Base-by-base conservation (phyloP, 306 rosid genomes). In the Vigna angularis region DNA sequence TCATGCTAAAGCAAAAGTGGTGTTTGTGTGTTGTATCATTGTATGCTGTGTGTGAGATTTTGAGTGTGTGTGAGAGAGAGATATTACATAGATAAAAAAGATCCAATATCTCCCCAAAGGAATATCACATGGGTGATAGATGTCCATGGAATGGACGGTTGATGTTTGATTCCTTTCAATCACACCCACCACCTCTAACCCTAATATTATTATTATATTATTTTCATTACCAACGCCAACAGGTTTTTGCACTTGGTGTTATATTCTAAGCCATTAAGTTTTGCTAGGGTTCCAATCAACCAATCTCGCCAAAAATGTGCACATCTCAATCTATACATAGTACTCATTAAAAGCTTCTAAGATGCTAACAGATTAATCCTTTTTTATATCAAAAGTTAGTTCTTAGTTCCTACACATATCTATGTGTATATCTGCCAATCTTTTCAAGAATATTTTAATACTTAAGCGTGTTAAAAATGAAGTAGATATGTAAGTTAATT, bases 131-230 rank as follows among this genome's bases (percentile, higher is more conserved):
- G 82, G 68, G 58, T 53, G 78, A 61, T 70, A 16, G 24, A 73
- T 16, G 2, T 61, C 40, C 76, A 78, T 55, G 50, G 50, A 50
- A 50, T 77, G 79, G 86, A 76, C 47, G 84, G 79, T 59, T 58
- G 84, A 85, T 83, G 84, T 70, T 38, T 74, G 83, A 73, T 75
- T 73, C 70, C 72, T 64, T 66, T 86, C 90, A 76, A 72, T 82
- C 82, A 76, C 82, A 81, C 14, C 32, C 67, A 28, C 58, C 70
- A 64, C 81, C 56, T 11, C 59, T 64, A 65, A 26, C 36, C 30
- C 48, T 66, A 49, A 3, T 4, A 62, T 2, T 42, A 2, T 7
- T 55, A 3, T 55, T 55, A 20, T 18, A 8, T 58, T 16, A 26
- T 10, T 18, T 76, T 63, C 45, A 76, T 76, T 45, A 53, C 74